Evolutionary conservation across 176 grass and related monocot species (phyloP).

Genomic region (Aegilops tauschii): DNA sequence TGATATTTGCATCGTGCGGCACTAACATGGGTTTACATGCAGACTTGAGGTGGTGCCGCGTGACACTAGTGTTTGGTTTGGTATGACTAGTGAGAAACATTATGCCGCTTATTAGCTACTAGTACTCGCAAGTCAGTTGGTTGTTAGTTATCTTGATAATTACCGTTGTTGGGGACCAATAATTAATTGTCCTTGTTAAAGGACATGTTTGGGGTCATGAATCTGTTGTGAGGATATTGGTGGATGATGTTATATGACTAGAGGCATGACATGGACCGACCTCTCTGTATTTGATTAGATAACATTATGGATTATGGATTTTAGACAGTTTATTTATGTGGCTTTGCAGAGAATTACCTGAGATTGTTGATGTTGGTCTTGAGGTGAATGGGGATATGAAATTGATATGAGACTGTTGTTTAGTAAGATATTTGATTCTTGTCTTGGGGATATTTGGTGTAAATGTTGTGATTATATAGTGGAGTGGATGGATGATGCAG

Average conservation of each 20-base stretch:
- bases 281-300: neutral
- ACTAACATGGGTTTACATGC: neutral
- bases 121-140: neutral
- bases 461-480: slow-evolving; percentile 6
- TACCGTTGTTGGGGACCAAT: neutral
- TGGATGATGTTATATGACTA: slow-evolving; percentile 14
- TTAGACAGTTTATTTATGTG: neutral
- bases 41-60: neutral
- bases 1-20: neutral
- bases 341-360: neutral
- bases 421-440: neutral
- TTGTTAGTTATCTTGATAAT: neutral
- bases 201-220: neutral
- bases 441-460: neutral
- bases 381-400: neutral
- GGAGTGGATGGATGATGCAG: neutral
- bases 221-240: slow-evolving; percentile 8
- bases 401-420: neutral
- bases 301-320: neutral
- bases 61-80: neutral
- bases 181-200: neutral
- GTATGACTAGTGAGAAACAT: slow-evolving; percentile 6
- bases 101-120: neutral
- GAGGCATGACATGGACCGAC: neutral
- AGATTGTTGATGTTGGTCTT: slow-evolving; percentile 11